phyloP scores from a whole-genome alignment of 1,284 basidiomycete species.

The Boletus hoseneyae region DNA sequence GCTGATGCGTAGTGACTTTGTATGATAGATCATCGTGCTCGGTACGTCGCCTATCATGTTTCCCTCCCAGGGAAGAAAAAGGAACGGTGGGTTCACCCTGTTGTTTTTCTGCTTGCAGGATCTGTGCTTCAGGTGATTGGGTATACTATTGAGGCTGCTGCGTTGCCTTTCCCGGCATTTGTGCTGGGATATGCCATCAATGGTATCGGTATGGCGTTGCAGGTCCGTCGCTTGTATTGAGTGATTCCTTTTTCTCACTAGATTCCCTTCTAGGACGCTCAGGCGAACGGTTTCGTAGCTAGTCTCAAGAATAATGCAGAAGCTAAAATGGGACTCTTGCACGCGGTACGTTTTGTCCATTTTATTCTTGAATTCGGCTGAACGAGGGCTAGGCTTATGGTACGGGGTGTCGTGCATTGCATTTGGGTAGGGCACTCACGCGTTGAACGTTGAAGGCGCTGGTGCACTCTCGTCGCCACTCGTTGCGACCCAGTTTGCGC shows the following conservation, averaged over 20 bases:
- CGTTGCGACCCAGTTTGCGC: conserved; percentile 60
- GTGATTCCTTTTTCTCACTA: neutral
- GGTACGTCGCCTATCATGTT: conserved; percentile 17
- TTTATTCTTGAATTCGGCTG: neutral
- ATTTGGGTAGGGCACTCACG: neutral
- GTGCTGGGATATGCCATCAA: conserved; percentile 55
- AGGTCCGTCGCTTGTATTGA: conserved; percentile 20
- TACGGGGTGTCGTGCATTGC: conserved; percentile 9
- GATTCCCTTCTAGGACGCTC: conserved; percentile 23
- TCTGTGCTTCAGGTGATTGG: conserved; percentile 39
- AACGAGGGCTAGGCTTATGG: conserved; percentile 31
- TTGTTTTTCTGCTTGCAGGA: conserved; percentile 21
- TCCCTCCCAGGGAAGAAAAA: neutral
- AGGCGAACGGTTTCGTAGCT: conserved; percentile 33
- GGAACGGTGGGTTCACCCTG: neutral
- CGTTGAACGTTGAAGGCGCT: conserved; percentile 37
- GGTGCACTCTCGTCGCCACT: conserved; percentile 62
- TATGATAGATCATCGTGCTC: conserved; percentile 25
- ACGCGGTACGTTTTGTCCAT: conserved; percentile 21
- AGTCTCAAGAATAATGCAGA: conserved; percentile 29
- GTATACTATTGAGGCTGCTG: conserved; percentile 54
- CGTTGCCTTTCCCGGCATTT: conserved; percentile 62
- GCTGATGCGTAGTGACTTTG: conserved; percentile 2
- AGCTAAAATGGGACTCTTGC: conserved; percentile 31
- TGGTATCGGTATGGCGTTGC: conserved; percentile 56